Base-by-base conservation (phyloP, 345 rosid species). In the Populus alba region DNA sequence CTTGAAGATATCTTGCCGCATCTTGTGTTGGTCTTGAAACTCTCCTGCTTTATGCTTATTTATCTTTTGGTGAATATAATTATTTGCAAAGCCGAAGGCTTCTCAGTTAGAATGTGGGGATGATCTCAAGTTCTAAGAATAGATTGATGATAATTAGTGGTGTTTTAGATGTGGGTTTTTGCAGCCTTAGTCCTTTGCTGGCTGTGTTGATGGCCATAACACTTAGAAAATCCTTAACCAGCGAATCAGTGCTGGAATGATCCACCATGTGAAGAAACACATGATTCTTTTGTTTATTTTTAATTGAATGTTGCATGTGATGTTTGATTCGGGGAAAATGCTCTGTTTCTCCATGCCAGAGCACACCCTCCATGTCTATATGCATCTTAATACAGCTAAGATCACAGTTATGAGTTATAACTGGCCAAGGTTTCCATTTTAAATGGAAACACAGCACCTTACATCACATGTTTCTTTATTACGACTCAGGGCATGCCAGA, bases 1-100 rank as follows among this genome's bases (percentile, higher is more conserved):
- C 35, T n/a, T 68, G 66, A 10, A 47, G 47, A 76, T 68, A 41
- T 31, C 11, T 5, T 16, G 16, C 55, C 10, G 10, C 35, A 35
- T 68, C 70, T 22, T 18, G 45, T 33, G 72, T 43, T 66, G 62
- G 75, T 23, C 43, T 70, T 57, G 55, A 39, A 57, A 61, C 45
- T 70, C 23, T 20, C 17, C 45, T 37, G 45, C 38, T 20, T n/a
- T 12, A 27, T 22, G 23, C 27, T 39, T 39, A 39, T 33, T 11
- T 53, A 51, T 74, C 53, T n/a, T 29, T 29, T 3, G n/a, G 61
- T 29, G 77, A 53, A 53, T 53, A 53, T 53, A 53, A 20, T 53
- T 53, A 39, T 66, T 31, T 25, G 69, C 69, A 68, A 68, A 35
- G 79, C 73, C 73, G 67, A 76, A 76, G 73, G 73, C 79, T 53